Percentiles rank a stretch among this genome's conserved stretches.
Conservation (phyloP, 2,329 filamentous ascomycete genomes). For the Trichophyton equinum region DNA sequence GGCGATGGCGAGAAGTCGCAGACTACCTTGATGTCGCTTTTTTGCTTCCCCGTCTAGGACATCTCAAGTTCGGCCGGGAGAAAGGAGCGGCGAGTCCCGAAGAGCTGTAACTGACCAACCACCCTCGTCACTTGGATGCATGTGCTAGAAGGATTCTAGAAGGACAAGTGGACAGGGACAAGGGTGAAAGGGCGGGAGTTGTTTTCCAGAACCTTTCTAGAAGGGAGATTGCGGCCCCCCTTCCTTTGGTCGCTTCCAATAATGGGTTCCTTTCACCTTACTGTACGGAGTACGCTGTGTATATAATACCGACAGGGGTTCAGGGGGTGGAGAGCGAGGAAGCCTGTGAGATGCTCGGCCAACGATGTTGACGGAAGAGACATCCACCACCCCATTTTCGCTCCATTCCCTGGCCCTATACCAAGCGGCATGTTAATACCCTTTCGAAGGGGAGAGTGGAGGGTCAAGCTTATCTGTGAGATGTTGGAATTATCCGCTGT, state of each 20-base stretch:
- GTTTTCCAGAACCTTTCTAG: conserved; percentile 1
- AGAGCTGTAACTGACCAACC: background rate
- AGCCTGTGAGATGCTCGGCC: no score
- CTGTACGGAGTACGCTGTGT: background rate
- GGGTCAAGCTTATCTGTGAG: background rate
- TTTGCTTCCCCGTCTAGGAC: background rate
- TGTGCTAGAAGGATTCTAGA: conserved; percentile 4
- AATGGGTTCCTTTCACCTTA: background rate
- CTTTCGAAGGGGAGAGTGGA: background rate
- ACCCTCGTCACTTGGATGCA: background rate
- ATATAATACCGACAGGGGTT: background rate
- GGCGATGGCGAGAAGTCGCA: no score
- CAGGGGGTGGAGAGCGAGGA: background rate
- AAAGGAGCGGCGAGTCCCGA: background rate
- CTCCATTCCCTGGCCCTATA: background rate
- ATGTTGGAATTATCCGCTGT: background rate
- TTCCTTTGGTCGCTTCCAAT: background rate
- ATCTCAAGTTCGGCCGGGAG: background rate
- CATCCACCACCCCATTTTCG: no score
- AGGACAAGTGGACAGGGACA: background rate
- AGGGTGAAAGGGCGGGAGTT: background rate
- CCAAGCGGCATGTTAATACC: background rate
- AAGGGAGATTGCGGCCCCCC: background rate
- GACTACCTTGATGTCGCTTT: no score
- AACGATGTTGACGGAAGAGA: no score